These are phyloP conservation scores for Hirsutella thompsonii DNA, from an alignment of 2,329 filamentous ascomycete genomes.

Conservation along the genomic window DNA sequence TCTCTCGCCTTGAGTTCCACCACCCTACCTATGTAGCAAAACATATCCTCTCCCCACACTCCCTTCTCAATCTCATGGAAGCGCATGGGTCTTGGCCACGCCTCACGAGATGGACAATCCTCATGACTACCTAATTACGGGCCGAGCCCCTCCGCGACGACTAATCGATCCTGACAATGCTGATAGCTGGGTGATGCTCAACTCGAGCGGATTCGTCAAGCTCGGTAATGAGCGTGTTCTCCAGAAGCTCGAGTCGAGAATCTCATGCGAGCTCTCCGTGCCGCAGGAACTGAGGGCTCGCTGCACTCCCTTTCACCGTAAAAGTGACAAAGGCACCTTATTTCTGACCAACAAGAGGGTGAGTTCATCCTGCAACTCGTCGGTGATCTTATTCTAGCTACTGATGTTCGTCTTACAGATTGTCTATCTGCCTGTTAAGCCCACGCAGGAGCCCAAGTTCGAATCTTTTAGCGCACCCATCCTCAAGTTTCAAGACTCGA, in stretches of 20 bases:
- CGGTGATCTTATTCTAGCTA: background rate
- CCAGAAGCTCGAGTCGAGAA: conserved; percentile 67
- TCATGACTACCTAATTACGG: conserved; percentile 26
- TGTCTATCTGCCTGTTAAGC: conserved; percentile 69
- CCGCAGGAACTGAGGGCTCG: conserved; percentile 49
- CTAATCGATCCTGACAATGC: conserved; percentile 38
- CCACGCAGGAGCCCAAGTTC: conserved; percentile 47
- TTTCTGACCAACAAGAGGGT: conserved; percentile 82
- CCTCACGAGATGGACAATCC: conserved; percentile 25
- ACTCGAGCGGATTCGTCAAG: conserved; percentile 66
- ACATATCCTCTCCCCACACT: conserved; percentile 5
- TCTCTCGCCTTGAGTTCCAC: conserved; percentile 1
- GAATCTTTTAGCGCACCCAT: conserved; percentile 85
- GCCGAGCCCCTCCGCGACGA: conserved; percentile 18
- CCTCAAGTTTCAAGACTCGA: conserved; percentile 75
- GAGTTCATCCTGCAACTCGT: conserved; percentile 17
- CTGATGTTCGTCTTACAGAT: conserved; percentile 39
- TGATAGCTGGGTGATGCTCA: conserved; percentile 81
- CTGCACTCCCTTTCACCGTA: conserved; percentile 51
- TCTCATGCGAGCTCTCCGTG: conserved; percentile 62
- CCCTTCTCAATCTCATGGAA: conserved; percentile 14
- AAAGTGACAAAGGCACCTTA: conserved; percentile 61
- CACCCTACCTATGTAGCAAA: conserved; percentile 5
- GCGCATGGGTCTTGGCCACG: conserved; percentile 15
- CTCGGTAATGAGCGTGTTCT: conserved; percentile 74